A percentile compares a stretch with the other conserved stretches of the same genome.
phyloP scores from a whole-genome alignment of 2,329 filamentous ascomycete genomes.

The Trichoderma asperellum region DNA sequence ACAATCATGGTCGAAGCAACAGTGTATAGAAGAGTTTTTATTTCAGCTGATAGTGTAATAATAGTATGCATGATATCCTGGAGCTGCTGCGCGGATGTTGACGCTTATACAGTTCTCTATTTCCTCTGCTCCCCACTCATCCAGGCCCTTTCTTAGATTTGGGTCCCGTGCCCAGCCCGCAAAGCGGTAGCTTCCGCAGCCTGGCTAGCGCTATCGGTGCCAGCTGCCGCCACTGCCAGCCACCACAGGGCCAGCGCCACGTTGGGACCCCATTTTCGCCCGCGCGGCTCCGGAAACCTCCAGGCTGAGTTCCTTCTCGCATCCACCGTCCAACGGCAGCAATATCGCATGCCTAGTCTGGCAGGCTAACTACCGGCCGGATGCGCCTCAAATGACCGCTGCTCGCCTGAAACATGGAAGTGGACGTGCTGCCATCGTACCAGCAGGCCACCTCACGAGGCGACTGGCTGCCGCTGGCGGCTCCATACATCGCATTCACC shows the following conservation, averaged over 20 bases:
- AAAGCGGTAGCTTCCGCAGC: neutral
- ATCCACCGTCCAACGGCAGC: neutral
- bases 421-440: conserved; percentile 55
- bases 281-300: neutral
- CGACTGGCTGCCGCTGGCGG: conserved; percentile 56
- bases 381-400: neutral
- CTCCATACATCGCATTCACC: conserved; percentile 47
- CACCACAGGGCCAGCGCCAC: neutral
- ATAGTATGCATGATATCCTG: no score
- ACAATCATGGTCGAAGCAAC: no score
- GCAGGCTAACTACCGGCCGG: neutral
- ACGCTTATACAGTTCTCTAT: no score
- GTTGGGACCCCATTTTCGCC: neutral
- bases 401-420: conserved; percentile 33
- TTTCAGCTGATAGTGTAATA: no score
- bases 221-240: neutral
- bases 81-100: no score
- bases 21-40: no score
- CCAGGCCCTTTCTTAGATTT: neutral
- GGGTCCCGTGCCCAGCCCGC: neutral
- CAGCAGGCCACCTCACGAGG: conserved; percentile 50
- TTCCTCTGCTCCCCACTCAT: no score
- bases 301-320: neutral
- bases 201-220: neutral
- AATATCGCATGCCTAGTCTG: neutral